Base-by-base conservation (phyloP, 495 filamentous ascomycete species). In the Daldinia concentrica region DNA sequence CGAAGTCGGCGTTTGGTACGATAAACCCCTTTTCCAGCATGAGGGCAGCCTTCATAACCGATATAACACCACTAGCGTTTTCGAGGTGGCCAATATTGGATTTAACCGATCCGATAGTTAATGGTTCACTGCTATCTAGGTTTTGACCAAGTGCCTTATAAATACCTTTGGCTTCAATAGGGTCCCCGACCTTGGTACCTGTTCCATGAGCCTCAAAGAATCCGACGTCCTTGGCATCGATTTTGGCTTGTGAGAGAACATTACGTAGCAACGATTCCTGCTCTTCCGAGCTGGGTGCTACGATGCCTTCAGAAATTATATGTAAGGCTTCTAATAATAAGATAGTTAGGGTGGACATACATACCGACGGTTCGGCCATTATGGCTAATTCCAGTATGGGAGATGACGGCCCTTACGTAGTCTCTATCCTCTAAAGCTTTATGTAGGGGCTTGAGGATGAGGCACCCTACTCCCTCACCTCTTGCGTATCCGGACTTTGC, bases 11-110 rank as follows among this genome's bases (percentile, higher is more conserved):
- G 75, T 83, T 83, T 14, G 83, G 80, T 22, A 80, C 75, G 64
- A 86, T 80, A 65, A 82, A 80, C 36, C 82, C 84, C 55, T 82
- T 82, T 66, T 89, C 85, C 3, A 90, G 73, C 79, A 86, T 86
- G 69, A 88, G 67, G 1, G 83, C 79, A 0, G 83, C 82, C 69
- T 90, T 90, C 62, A 90, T 86, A 5, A 90, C 70, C 0, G 82
- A 83, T 8, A 85, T 80, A 57, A 90, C 79, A 9, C 88, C 87
- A 43, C 81, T 82, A 9, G 84, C 80, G 1, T 81, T 86, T 77
- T 89, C 88, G 22, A 83, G 64, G 69, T 90, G 88, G 7, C 88
- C 86, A 57, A 88, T 81, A 64, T 88, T 87, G 1, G 83, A 83
- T 62, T 90, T 90, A 0, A 89, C 79, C 0, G 86, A 86, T 5